A percentile compares a stretch with the other conserved stretches of the same genome.
phyloP scores from a whole-genome alignment of 768 basidiomycete species.

The Steccherinum ochraceum region DNA sequence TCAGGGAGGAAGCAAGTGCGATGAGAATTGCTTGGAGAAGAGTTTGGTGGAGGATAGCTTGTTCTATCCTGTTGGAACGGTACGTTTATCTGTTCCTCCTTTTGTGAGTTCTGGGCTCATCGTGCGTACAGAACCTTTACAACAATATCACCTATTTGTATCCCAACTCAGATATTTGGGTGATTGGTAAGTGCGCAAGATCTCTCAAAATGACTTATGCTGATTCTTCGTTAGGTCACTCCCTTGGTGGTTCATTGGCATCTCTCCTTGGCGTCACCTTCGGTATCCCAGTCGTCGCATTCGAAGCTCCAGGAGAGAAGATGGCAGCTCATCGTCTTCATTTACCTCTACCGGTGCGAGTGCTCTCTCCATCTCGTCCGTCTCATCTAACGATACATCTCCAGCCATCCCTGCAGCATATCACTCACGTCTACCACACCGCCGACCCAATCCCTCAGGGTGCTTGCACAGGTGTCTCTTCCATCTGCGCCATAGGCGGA shows the following conservation, averaged over 20 bases:
- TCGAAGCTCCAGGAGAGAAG: slow-evolving; percentile 71
- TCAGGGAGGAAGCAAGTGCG: slow-evolving; percentile 67
- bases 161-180: slow-evolving; percentile 84
- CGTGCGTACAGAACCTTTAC: slow-evolving; percentile 66
- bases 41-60: slow-evolving; percentile 76
- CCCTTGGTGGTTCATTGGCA: slow-evolving; percentile 82
- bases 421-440: slow-evolving; percentile 89
- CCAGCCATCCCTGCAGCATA: slow-evolving; percentile 64
- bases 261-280: slow-evolving; percentile 85
- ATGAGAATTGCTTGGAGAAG: slow-evolving; percentile 72
- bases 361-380: too few species aligned
- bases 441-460: slow-evolving; percentile 93
- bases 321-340: slow-evolving; percentile 71
- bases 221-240: slow-evolving; percentile 39
- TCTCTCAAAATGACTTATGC: slow-evolving; percentile 7
- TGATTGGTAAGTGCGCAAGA: slow-evolving; percentile 44
- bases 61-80: slow-evolving; percentile 83
- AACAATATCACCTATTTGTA: slow-evolving; percentile 91
- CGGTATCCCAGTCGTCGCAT: slow-evolving; percentile 86
- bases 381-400: neutral
- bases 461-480: slow-evolving; percentile 69
- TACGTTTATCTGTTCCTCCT: slow-evolving; percentile 31
- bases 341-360: slow-evolving; percentile 78
- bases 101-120: too few species aligned
- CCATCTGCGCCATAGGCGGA: slow-evolving; percentile 75